Conservation (phyloP, 1,139 yeast species). For the Blastobotrys petasosporus region DNA sequence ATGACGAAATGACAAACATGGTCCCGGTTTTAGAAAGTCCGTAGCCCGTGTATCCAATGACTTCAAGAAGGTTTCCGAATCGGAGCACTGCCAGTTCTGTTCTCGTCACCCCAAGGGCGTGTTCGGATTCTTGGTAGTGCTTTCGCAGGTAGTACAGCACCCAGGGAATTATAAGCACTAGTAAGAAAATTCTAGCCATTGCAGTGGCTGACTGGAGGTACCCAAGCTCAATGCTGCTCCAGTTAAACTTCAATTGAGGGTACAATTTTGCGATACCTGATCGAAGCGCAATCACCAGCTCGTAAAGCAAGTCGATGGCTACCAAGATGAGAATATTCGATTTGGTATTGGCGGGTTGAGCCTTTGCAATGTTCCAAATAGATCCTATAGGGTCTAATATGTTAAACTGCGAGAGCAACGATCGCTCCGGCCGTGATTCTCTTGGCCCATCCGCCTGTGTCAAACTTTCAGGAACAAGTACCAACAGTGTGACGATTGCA, state of each 20-base stretch:
- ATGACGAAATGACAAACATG: conserved; percentile 18
- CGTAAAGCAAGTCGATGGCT: conserved; percentile 19
- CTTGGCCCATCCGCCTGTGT: not conserved
- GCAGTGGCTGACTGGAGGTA: conserved; percentile 23
- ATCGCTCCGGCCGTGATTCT: conserved; percentile 1
- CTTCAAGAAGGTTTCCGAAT: conserved; percentile 19
- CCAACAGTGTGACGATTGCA: conserved; percentile 9
- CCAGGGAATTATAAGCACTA: conserved; percentile 17
- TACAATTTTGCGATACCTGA: conserved; percentile 21
- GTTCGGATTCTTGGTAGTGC: conserved; percentile 9
- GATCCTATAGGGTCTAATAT: conserved; percentile 13
- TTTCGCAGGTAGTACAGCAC: conserved; percentile 10
- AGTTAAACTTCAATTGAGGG: conserved; percentile 21
- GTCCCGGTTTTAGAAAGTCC: conserved; percentile 17
- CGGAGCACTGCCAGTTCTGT: conserved; percentile 18
- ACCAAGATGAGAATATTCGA: conserved; percentile 17
- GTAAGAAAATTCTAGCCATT: conserved; percentile 14
- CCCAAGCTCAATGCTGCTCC: conserved; percentile 22
- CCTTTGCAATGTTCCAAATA: conserved; percentile 13
- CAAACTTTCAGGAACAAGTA: conserved; percentile 18
- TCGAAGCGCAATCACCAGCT: conserved; percentile 20
- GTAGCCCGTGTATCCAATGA: conserved; percentile 21
- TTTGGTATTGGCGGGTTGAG: conserved; percentile 8
- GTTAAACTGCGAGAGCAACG: conserved; percentile 11
- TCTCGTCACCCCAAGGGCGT: conserved; percentile 11